phyloP scores from a whole-genome alignment of 2,329 filamentous ascomycete genomes.

The Arthrobotrys entomopaga region DNA sequence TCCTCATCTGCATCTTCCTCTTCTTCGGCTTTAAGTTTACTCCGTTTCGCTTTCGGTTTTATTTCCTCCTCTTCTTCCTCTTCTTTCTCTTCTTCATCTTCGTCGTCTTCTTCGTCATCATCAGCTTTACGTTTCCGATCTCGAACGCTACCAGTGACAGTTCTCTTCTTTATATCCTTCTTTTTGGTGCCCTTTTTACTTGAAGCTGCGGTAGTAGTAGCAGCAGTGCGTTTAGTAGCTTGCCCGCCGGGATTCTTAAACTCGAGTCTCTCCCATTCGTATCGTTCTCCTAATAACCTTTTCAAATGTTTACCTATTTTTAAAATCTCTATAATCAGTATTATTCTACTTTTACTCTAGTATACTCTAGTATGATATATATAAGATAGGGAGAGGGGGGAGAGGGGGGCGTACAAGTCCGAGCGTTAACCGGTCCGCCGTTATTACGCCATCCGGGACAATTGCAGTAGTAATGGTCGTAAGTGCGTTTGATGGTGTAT shows the following conservation, averaged over 20 bases:
- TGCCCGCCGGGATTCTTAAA: conserved; percentile 32
- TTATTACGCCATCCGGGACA: conserved; percentile 55
- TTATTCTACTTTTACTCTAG: background rate
- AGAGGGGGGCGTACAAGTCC: conserved; percentile 44
- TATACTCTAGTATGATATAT: background rate
- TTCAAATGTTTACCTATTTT: conserved; percentile 56
- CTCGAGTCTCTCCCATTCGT: conserved; percentile 57
- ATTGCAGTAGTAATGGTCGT: conserved; percentile 57
- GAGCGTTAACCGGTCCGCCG: conserved; percentile 50
- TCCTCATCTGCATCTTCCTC: conserved; percentile 55
- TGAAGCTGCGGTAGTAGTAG: background rate
- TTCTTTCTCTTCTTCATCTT: conserved; percentile 47
- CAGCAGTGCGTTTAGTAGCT: conserved; percentile 1
- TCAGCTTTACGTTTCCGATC: conserved; percentile 39
- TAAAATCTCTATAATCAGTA: background rate
- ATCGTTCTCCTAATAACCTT: conserved; percentile 55
- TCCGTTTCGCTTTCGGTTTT: conserved; percentile 21
- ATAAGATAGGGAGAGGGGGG: background rate
- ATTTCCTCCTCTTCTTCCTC: conserved; percentile 26
- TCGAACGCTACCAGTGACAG: conserved; percentile 12
- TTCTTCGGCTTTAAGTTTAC: conserved; percentile 33
- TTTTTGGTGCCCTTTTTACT: background rate
- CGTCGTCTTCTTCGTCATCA: conserved; percentile 46
- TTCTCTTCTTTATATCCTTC: conserved; percentile 25
- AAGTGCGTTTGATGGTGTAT: conserved; percentile 56